These are phyloP conservation scores for Colletotrichum scovillei DNA, from an alignment of 2,329 filamentous ascomycete genomes.

Conservation along the genomic window DNA sequence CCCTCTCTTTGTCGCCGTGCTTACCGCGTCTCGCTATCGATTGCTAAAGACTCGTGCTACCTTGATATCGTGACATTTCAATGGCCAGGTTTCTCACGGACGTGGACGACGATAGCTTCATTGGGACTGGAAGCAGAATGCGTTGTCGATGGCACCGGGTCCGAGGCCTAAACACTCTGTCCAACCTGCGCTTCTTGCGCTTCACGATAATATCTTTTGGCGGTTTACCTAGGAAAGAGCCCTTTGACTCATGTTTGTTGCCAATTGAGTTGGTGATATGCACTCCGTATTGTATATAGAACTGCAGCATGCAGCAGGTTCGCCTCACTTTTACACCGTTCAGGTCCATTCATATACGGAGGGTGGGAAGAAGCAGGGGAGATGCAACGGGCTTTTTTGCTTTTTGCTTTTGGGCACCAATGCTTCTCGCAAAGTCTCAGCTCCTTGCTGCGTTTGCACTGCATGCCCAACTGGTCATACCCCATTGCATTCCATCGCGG, in stretches of 20 bases:
- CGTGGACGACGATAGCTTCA: background rate
- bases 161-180: background rate
- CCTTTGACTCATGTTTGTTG: conserved; percentile 12
- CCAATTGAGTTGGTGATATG: background rate
- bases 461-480: background rate
- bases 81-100: background rate
- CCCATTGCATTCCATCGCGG: background rate
- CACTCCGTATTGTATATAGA: conserved; percentile 13
- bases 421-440: conserved; percentile 10
- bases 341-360: background rate
- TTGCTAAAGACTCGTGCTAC: background rate
- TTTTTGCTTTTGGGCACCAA: conserved; percentile 31
- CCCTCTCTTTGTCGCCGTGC: background rate
- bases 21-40: background rate
- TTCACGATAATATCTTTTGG: conserved; percentile 11
- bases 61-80: background rate
- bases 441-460: background rate
- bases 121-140: background rate
- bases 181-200: conserved; percentile 25
- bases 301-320: conserved; percentile 22
- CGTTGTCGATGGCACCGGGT: background rate
- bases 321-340: conserved; percentile 29
- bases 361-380: background rate
- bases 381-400: background rate
- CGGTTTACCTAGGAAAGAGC: background rate